phyloP scores from a whole-genome alignment of 2,329 filamentous ascomycete genomes.

The Aureobasidium sp. region DNA sequence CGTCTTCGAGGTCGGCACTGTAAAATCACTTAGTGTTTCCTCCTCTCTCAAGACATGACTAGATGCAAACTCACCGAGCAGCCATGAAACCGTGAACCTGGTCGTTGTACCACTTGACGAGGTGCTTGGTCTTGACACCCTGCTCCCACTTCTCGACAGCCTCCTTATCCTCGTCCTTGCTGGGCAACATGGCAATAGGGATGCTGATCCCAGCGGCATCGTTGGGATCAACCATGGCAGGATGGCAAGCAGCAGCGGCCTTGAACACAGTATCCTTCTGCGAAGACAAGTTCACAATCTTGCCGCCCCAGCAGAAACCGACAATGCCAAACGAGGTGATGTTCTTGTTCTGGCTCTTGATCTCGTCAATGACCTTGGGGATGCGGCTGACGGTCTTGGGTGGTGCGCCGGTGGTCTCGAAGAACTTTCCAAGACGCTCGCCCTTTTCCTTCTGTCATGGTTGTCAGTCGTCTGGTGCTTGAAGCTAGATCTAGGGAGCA shows the following conservation, averaged over 20 bases:
- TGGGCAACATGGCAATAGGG: conserved; percentile 50
- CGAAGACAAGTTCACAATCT: conserved; percentile 49
- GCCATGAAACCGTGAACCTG: conserved; percentile 42
- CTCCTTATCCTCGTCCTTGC: conserved; percentile 47
- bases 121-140: conserved; percentile 38
- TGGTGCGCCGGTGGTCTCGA: conserved; percentile 49
- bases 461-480: background rate
- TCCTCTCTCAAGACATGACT: background rate
- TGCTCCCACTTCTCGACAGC: conserved; percentile 44
- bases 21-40: background rate
- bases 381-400: conserved; percentile 49
- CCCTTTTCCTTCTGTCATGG: conserved; percentile 45
- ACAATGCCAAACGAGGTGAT: conserved; percentile 52
- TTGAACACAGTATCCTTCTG: conserved; percentile 47
- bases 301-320: conserved; percentile 45
- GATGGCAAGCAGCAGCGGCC: conserved; percentile 48
- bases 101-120: conserved; percentile 41
- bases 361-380: conserved; percentile 46
- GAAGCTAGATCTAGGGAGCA: background rate
- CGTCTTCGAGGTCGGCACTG: conserved; percentile 38
- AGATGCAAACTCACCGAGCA: conserved; percentile 23
- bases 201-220: conserved; percentile 50
- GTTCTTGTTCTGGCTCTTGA: conserved; percentile 38
- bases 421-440: conserved; percentile 52
- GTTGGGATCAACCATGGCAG: conserved; percentile 52